These are phyloP conservation scores for Nemania sp. DNA, from an alignment of 2,329 filamentous ascomycete species.

Conservation along the genomic window DNA sequence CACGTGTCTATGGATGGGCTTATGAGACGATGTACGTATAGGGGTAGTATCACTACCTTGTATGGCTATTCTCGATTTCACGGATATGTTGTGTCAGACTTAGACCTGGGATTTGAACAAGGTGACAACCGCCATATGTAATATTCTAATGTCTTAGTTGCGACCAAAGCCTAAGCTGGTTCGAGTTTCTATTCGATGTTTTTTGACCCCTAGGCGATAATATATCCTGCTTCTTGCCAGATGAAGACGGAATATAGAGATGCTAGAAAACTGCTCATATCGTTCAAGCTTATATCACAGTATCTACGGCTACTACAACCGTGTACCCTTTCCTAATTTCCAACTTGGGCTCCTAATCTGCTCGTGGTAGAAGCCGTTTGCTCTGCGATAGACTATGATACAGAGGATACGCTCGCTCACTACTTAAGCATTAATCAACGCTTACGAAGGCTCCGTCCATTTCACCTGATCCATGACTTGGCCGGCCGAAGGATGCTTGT, in stretches of 20 bases:
- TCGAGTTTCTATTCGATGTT: slow-evolving; percentile 18
- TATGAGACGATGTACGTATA: too few species aligned
- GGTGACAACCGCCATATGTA: background rate
- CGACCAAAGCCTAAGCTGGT: background rate
- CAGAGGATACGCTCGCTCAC: background rate
- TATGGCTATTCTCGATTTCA: too few species aligned
- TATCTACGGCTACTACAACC: slow-evolving; percentile 16
- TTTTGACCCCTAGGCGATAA: slow-evolving; percentile 8
- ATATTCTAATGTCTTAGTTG: background rate
- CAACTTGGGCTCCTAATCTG: background rate
- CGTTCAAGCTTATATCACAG: slow-evolving; percentile 15
- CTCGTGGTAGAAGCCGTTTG: slow-evolving; percentile 2
- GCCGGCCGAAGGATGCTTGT: slow-evolving; percentile 75
- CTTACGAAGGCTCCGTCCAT: slow-evolving; percentile 82
- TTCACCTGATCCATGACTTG: slow-evolving; percentile 92
- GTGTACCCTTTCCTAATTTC: background rate
- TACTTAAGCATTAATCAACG: slow-evolving; percentile 25
- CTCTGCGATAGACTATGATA: background rate
- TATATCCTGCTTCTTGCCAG: slow-evolving; percentile 16
- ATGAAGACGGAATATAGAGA: slow-evolving; percentile 18
- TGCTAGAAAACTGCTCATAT: slow-evolving; percentile 14
- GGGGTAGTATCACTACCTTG: too few species aligned
- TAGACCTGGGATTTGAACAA: background rate
- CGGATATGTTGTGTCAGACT: too few species aligned
- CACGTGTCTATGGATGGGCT: too few species aligned